A percentile compares a stretch with the other conserved stretches of the same genome.
Evolutionary conservation across 1,284 basidiomycete genomes (phyloP).

Genomic region (Clitocybe nebularis): DNA sequence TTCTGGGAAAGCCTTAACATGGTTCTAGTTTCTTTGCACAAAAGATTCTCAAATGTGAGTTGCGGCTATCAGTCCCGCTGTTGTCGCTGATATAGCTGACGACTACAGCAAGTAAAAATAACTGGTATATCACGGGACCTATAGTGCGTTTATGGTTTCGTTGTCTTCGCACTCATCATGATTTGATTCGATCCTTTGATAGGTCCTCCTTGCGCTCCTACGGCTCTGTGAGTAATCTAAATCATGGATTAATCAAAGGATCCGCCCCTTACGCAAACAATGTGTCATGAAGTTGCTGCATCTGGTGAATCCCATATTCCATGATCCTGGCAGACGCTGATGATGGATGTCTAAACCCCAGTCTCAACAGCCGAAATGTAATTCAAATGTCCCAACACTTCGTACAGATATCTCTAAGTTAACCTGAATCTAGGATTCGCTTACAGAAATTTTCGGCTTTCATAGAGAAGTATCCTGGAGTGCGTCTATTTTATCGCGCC

Average conservation of each 20-base stretch:
- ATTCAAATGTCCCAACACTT: no score
- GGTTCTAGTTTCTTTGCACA: conserved; percentile 29
- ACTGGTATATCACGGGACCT: conserved; percentile 36
- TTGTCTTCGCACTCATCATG: no score
- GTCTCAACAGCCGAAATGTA: conserved; percentile 30
- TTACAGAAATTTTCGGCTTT: conserved; percentile 23
- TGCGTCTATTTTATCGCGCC: background rate
- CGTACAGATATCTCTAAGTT: background rate
- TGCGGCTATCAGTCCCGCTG: background rate
- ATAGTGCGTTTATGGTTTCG: conserved; percentile 26
- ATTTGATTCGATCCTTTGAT: background rate
- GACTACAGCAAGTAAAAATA: conserved; percentile 37
- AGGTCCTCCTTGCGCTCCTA: conserved; percentile 27
- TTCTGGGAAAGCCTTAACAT: background rate
- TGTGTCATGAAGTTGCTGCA: conserved; percentile 17
- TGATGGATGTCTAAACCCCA: conserved; percentile 11
- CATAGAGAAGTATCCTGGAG: conserved; percentile 22
- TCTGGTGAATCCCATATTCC: conserved; percentile 15
- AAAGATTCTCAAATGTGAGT: conserved; percentile 35
- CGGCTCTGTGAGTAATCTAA: conserved; percentile 28
- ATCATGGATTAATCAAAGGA: background rate
- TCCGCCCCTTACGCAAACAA: conserved; percentile 7
- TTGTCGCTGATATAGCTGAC: background rate
- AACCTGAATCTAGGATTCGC: conserved; percentile 22
- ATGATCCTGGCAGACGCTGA: background rate